Base-by-base conservation (phyloP, 2,329 filamentous ascomycete genomes). In the Zasmidium cellare region DNA sequence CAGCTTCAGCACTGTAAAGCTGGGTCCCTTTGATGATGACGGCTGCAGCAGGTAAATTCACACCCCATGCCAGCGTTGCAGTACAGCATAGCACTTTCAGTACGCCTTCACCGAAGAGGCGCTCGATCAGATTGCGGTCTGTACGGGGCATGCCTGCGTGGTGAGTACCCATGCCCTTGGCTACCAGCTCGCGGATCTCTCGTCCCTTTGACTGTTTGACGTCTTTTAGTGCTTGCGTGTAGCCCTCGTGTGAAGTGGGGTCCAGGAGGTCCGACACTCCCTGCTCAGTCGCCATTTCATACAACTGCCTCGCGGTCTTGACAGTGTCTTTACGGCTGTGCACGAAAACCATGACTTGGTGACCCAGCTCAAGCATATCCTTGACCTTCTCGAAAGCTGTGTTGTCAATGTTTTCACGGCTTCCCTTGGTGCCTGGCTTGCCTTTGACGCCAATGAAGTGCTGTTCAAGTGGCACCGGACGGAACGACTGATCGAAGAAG, bases 291-390 rank as follows among this genome's bases (percentile, higher is more conserved):
- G 94, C 94, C 79, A 94, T 92, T 66, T 97, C 88, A 61, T 90
- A 87, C 23, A 99, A 79, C 79, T 88, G 91, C 64, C 90, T 88
- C 47, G 94, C 92, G 1, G 93, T 96, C 61, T 89, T 84, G 65
- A 96, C 86, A 0, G 96, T 99, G 67, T 99, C 96, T 71, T 96
- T 92, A 23, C 94, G 84, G 1, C 93, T 97, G 73, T 99, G 96
- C 11, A 99, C 96, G 74, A 99, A 99, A 0, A 99, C 93, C 96
- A 99, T 99, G 65, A 99, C 84, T 73, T 99, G 94, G 69, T 99
- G 94, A n/a, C 90, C 92, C 58, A 82, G 80, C 70, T 92, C 86
- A 2, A 99, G 81, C 92, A 99, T 97, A 53, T 94, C 89, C 65
- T 87, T 88, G 48, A 97, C 92, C 72, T 99, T 99, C 65, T 97